Conservation (phyloP, 139 green algal genomes). For the Closterium sp. region DNA sequence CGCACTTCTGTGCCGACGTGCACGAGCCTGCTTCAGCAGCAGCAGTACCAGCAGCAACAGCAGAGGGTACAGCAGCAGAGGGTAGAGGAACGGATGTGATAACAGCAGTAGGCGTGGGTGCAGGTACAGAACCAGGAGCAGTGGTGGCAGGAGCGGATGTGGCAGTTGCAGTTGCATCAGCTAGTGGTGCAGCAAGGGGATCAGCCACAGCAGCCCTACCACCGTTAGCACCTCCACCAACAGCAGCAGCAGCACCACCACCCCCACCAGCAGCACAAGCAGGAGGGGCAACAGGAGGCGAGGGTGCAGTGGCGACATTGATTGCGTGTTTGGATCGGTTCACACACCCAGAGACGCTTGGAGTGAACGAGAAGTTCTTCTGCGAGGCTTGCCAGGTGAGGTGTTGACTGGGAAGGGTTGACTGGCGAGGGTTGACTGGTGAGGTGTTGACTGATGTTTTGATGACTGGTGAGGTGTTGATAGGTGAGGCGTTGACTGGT, state of each 20-base stretch:
- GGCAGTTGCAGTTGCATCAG: neutral
- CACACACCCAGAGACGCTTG: conserved; percentile 67
- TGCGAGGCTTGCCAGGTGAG: conserved; percentile 37
- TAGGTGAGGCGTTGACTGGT: no score
- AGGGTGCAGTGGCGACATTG: neutral
- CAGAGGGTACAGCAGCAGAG: neutral
- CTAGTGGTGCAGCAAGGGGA: neutral
- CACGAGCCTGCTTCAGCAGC: neutral
- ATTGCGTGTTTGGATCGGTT: conserved; percentile 72
- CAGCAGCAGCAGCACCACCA: neutral
- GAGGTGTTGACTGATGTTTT: no score
- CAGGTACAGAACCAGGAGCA: neutral
- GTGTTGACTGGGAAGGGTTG: no score
- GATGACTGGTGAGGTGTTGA: no score
- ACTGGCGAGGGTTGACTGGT: no score
- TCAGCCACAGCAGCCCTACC: neutral
- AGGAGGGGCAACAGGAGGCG: neutral
- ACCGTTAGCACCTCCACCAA: neutral
- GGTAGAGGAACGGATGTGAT: neutral
- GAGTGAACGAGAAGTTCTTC: conserved; percentile 46
- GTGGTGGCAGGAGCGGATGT: neutral
- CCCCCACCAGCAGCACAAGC: neutral
- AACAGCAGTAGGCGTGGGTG: neutral
- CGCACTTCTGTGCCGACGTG: neutral
- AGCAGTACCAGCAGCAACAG: neutral